Evolutionary conservation across 2,329 filamentous ascomycete genomes (phyloP), one percentile per base, ranked within the genome.

Genomic region (Knufia fluminis): DNA sequence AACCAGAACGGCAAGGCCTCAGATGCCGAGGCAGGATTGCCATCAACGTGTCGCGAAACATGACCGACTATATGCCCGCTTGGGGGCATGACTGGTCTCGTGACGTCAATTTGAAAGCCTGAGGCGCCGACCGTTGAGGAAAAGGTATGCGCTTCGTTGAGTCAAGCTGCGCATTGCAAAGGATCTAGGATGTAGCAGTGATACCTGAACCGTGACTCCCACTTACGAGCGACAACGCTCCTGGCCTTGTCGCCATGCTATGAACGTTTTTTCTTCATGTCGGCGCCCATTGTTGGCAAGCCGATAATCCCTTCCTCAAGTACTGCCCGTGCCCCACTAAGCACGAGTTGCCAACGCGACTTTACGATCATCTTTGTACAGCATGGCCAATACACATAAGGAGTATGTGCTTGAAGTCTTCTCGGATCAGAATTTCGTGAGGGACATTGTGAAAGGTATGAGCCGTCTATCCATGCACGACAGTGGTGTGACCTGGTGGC

Each of bases 351-450:
- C 24, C 16, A 33, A 39, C 19, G 33, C 46, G 19, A 14, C n/a
- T 42, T 26, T 20, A 20, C 22, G 20, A 42, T 4, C 3, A 10
- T n/a, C 16, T 19, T 35, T 35, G 47, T 47, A 35, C 56, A 39
- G 31, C 31, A 58, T 59, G 57, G 57, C 55, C 36, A 70, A 67
- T 64, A 72, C 73, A 60, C 81, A 86, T 52, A 87, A 88, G 61
- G 89, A 96, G 69, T 95, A 94, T 71, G 87, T 86, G 59, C 79
- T 98, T 65, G 90, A 96, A 66, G 83, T 94, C 63, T 94, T 96
- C 66, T 86, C 90, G 52, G 92, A 97, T 69, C 86, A 88, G 46
- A 79, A 80, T 38, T 92, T 85, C 49, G 87, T 96, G 57, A 87
- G 86, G 66, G 91, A 97, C 64, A 85, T 97, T 49, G 83, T 97